These are phyloP conservation scores for Datura wrightii DNA, from an alignment of 257 asterid species.

Conservation along the genomic window DNA sequence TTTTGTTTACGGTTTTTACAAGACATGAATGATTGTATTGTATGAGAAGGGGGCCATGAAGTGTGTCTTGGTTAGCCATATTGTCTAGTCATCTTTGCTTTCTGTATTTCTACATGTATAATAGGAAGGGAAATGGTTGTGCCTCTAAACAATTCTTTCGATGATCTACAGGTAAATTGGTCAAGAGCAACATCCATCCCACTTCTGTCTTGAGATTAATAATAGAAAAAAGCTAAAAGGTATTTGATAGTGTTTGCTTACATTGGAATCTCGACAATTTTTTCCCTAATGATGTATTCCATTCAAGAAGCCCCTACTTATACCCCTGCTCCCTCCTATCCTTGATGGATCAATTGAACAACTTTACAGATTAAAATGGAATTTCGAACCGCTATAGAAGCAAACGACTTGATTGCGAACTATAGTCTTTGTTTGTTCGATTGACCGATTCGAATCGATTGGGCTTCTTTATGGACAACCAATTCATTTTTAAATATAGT, in stretches of 20 bases:
- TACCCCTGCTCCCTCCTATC: too few species aligned
- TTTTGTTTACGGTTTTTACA: slow-evolving; percentile 24
- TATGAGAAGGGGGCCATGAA: neutral
- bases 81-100: slow-evolving; percentile 18
- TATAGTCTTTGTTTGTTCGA: too few species aligned
- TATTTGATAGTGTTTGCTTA: neutral
- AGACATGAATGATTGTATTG: slow-evolving; percentile 17
- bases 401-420: too few species aligned
- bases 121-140: neutral
- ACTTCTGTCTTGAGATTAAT: neutral
- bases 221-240: neutral
- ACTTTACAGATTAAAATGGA: too few species aligned
- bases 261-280: neutral
- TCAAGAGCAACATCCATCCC: neutral
- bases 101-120: slow-evolving; percentile 21
- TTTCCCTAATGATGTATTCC: neutral
- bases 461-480: too few species aligned
- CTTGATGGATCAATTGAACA: too few species aligned
- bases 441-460: too few species aligned
- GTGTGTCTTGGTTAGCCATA: neutral
- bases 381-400: too few species aligned
- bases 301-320: too few species aligned
- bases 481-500: too few species aligned
- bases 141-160: neutral
- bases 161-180: neutral